Percentiles rank a stretch among this genome's conserved stretches.
These are phyloP conservation scores for Hypholoma fasciculare DNA, from an alignment of 768 basidiomycete species.

Conservation along the genomic window DNA sequence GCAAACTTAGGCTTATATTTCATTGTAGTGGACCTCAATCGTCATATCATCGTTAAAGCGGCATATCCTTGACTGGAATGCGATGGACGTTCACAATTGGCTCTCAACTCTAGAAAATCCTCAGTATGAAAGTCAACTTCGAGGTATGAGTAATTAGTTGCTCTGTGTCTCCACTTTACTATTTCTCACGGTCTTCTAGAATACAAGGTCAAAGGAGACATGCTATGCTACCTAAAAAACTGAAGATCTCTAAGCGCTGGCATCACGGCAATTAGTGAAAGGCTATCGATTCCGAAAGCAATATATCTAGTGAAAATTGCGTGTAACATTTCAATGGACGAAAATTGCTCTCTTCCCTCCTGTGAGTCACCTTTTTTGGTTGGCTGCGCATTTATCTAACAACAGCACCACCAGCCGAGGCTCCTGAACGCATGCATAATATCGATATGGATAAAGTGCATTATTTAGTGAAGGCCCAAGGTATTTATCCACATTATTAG, in stretches of 20 bases:
- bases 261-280: conserved; percentile 84
- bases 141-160: conserved; percentile 61
- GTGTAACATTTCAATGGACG: conserved; percentile 78
- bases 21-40: too few species aligned
- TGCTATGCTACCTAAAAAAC: conserved; percentile 81
- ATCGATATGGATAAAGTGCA: conserved; percentile 67
- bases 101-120: conserved; percentile 75
- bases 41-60: conserved; percentile 35
- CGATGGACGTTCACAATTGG: conserved; percentile 79
- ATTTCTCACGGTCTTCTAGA: conserved; percentile 36
- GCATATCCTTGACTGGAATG: conserved; percentile 67
- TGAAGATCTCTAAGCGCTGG: conserved; percentile 89
- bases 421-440: conserved; percentile 31
- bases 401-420: conserved; percentile 25
- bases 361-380: conserved; percentile 49
- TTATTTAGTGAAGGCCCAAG: conserved; percentile 71
- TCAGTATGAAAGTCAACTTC: conserved; percentile 82
- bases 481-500: conserved; percentile 32
- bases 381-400: conserved; percentile 1
- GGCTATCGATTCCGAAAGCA: conserved; percentile 88
- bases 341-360: conserved; percentile 85
- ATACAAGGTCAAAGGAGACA: conserved; percentile 90
- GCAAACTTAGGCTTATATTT: too few species aligned
- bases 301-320: conserved; percentile 89
- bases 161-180: conserved; percentile 11